phyloP scores from a whole-genome alignment of 176 grass and related monocot genomes.

The Triticum dicoccoides region DNA sequence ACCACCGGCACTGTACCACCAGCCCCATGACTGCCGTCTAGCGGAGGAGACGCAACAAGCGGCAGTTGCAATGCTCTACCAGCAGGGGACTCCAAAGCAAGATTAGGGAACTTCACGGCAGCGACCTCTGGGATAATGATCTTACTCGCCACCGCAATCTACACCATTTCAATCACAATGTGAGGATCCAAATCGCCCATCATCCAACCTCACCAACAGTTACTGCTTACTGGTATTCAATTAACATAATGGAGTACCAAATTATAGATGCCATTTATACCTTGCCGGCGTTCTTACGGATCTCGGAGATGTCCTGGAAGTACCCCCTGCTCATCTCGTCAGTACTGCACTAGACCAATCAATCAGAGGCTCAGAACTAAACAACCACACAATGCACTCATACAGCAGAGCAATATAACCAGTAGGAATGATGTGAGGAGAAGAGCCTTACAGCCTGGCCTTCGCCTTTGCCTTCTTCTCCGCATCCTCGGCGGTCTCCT shows the following conservation, averaged over 20 bases:
- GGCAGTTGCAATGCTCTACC: conserved; percentile 48
- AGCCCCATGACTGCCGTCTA: background rate
- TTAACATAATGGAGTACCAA: background rate
- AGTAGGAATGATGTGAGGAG: background rate
- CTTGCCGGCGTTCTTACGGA: conserved; percentile 72
- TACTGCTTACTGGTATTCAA: background rate
- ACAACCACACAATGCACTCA: background rate
- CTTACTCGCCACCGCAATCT: conserved; percentile 37
- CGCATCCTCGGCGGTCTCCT: conserved; percentile 56
- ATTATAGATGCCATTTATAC: conserved; percentile 11
- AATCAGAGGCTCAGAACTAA: conserved; percentile 7
- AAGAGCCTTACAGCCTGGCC: conserved; percentile 70
- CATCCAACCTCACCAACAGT: background rate
- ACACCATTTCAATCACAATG: background rate
- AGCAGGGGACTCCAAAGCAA: conserved; percentile 46
- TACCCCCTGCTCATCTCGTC: conserved; percentile 76
- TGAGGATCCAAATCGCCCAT: background rate
- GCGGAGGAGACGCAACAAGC: background rate
- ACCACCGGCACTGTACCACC: background rate
- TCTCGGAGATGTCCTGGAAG: conserved; percentile 73
- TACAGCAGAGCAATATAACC: background rate
- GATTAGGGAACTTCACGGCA: conserved; percentile 69
- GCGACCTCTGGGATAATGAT: conserved; percentile 24
- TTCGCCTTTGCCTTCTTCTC: conserved; percentile 49
- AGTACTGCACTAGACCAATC: conserved; percentile 60